Percentiles rank a stretch among this genome's conserved stretches.
phyloP scores from a whole-genome alignment of 345 rosid genomes.

The Combretum micranthum region DNA sequence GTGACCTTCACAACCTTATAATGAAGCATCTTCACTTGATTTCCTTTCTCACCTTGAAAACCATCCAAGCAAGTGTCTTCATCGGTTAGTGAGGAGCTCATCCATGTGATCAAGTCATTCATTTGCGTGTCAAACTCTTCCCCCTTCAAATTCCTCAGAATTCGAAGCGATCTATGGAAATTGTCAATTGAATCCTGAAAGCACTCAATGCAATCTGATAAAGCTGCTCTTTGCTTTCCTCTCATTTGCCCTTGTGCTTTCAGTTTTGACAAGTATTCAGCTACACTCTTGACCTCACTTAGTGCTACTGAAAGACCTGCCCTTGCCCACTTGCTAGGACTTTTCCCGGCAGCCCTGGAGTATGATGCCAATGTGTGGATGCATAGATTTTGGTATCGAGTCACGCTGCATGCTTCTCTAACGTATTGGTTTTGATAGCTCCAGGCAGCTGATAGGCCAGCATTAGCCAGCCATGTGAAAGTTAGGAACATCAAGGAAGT shows the following conservation, averaged over 20 bases:
- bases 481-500: constrained; percentile 6
- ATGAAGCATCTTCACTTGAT: constrained; percentile 24
- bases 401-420: constrained; percentile 69
- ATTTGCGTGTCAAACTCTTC: constrained; percentile 43
- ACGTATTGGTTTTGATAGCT: constrained; percentile 25
- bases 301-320: constrained; percentile 76
- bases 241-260: constrained; percentile 12
- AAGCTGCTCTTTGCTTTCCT: constrained; percentile 42
- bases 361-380: constrained; percentile 51
- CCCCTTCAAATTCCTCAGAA: constrained; percentile 43
- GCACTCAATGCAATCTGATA: constrained; percentile 60
- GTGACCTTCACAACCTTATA: constrained; percentile 32
- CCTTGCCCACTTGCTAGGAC: constrained; percentile 76
- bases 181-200: constrained; percentile 49
- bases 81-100: constrained; percentile 66
- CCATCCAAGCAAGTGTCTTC: constrained; percentile 80
- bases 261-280: constrained; percentile 20
- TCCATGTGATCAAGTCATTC: constrained; percentile 58
- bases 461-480: constrained; percentile 18
- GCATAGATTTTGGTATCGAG: constrained; percentile 58
- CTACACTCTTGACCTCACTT: constrained; percentile 40
- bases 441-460: constrained; percentile 5
- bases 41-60: constrained; percentile 29
- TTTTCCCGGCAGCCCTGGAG: constrained; percentile 46
- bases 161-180: constrained; percentile 52